Base-by-base conservation (phyloP, 441 rosid species). In the Aleurites moluccanus region DNA sequence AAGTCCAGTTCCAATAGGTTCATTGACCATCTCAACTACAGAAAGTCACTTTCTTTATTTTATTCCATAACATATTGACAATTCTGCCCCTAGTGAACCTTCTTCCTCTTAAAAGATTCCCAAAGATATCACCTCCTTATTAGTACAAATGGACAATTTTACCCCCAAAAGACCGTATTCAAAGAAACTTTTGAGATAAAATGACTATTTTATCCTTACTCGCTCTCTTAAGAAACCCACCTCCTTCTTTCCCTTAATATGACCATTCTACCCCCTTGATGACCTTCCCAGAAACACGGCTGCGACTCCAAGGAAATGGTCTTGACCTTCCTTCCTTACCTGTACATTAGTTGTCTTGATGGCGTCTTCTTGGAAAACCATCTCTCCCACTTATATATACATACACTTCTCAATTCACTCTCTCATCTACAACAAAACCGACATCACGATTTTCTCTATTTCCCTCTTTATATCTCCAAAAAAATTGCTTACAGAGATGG, bases 281-380 rank as follows among this genome's bases (percentile, higher is more conserved):
- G 62, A 27, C 73, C 78, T 86, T 82, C 87, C 50, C 0, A 28
- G 89, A 86, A 86, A 68, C 76, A 28, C 59, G 20, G 16, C 20
- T 14, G 74, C 72, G 42, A 67, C 75, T 73, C 72, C 82, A 71
- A 56, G 55, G 30, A 30, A 75, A 70, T 23, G 72, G 71, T 75
- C 56, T 60, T 2, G 15, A 30, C 74, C 69, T 75, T 70, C 80
- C 73, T 71, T 75, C 72, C 56, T 73, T 73, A 80, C 73, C 88
- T 88, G 84, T 82, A 60, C 15, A 80, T 84, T 80, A 81, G 90
- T 80, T 86, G 91, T 71, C 87, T 75, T 84, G 75, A 78, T 84
- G 81, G 76, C 86, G 80, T 88, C 84, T 85, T 87, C 86, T 85
- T 75, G 80, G 91, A 85, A 87, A 79, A 75, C 76, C 77, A 81